phyloP scores from a whole-genome alignment of 495 filamentous ascomycete genomes.

The Arthonia radiata region DNA sequence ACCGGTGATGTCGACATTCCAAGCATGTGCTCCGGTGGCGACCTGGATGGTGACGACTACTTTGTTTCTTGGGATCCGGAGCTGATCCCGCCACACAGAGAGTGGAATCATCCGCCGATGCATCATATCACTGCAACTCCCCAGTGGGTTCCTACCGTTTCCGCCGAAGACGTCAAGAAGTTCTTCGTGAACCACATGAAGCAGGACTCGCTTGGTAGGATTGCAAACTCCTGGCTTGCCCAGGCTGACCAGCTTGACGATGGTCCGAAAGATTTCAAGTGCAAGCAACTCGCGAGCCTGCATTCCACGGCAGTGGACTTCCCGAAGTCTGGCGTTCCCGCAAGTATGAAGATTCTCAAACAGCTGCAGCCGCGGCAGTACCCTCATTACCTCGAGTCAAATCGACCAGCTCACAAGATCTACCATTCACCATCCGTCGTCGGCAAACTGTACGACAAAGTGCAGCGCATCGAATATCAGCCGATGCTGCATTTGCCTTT shows the following conservation, averaged over 20 bases:
- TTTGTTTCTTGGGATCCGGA: constrained; percentile 77
- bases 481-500: constrained; percentile 47
- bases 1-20: constrained; percentile 64
- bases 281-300: constrained; percentile 45
- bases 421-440: constrained; percentile 52
- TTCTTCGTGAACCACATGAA: constrained; percentile 94
- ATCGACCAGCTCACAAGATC: constrained; percentile 20
- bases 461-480: constrained; percentile 39
- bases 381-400: constrained; percentile 85
- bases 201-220: constrained; percentile 53
- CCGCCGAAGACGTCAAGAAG: constrained; percentile 38
- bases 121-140: constrained; percentile 29
- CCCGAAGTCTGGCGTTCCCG: constrained; percentile 64
- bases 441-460: constrained; percentile 59
- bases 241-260: constrained; percentile 35
- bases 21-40: constrained; percentile 88
- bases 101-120: constrained; percentile 56
- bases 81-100: constrained; percentile 28
- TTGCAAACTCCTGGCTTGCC: constrained; percentile 68
- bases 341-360: constrained; percentile 36
- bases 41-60: constrained; percentile 91
- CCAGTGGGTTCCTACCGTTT: constrained; percentile 29
- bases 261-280: constrained; percentile 44
- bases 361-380: constrained; percentile 32
- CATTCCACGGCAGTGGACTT: constrained; percentile 90